phyloP scores from a whole-genome alignment of 2,329 filamentous ascomycete genomes.

The Pseudofabraea citricarpa region DNA sequence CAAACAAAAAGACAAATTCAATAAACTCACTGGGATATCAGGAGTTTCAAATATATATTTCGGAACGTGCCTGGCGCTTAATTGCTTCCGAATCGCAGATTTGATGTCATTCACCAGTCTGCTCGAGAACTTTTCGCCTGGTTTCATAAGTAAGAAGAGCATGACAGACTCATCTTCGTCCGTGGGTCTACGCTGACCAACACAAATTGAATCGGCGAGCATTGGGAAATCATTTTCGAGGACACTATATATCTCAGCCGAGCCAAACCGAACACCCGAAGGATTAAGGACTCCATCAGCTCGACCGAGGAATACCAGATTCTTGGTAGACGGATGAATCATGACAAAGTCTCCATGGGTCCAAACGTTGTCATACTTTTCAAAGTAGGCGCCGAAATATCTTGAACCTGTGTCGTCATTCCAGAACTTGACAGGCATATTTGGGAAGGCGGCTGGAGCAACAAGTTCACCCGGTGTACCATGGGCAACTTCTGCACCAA shows the following conservation, averaged over 20 bases:
- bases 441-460: slow-evolving; percentile 66
- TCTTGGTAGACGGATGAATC: slow-evolving; percentile 62
- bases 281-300: slow-evolving; percentile 80
- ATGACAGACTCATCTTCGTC: slow-evolving; percentile 55
- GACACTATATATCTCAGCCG: slow-evolving; percentile 74
- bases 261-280: slow-evolving; percentile 72
- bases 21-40: slow-evolving; percentile 66
- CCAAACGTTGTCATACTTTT: slow-evolving; percentile 65
- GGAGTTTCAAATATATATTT: slow-evolving; percentile 74
- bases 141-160: slow-evolving; percentile 55
- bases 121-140: slow-evolving; percentile 49
- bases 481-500: slow-evolving; percentile 36
- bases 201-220: slow-evolving; percentile 70
- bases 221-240: slow-evolving; percentile 61
- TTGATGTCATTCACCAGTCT: slow-evolving; percentile 55
- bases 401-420: slow-evolving; percentile 35
- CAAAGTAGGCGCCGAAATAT: slow-evolving; percentile 58
- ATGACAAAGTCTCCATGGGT: slow-evolving; percentile 78
- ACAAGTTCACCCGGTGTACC: slow-evolving; percentile 75
- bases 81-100: slow-evolving; percentile 57
- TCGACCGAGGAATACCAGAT: slow-evolving; percentile 62
- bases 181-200: slow-evolving; percentile 65
- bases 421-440: slow-evolving; percentile 66
- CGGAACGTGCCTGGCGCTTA: slow-evolving; percentile 72
- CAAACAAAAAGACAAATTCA: neutral